phyloP scores from a whole-genome alignment of 768 basidiomycete species.

The Termitomyces sp. region DNA sequence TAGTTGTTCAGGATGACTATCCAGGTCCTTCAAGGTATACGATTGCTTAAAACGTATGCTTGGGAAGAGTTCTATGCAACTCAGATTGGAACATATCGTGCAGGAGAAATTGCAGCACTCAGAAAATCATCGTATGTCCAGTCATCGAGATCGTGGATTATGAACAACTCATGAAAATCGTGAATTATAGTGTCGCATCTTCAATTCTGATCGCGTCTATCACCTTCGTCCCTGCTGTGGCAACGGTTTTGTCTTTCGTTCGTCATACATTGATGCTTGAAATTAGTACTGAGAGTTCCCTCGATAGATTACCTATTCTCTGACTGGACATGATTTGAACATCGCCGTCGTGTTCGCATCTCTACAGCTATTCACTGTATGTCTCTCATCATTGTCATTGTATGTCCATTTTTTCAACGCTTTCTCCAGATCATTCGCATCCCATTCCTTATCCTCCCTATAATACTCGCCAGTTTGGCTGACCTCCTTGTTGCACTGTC shows the following conservation, averaged over 20 bases:
- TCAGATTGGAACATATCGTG: slow-evolving; percentile 39
- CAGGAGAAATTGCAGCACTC: slow-evolving; percentile 38
- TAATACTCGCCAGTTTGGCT: slow-evolving; percentile 46
- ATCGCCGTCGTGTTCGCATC: slow-evolving; percentile 56
- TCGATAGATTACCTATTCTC: slow-evolving; percentile 57
- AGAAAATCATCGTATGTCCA: slow-evolving; percentile 35
- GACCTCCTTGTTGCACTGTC: slow-evolving; percentile 50
- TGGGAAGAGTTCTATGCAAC: slow-evolving; percentile 54
- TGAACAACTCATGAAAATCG: not conserved
- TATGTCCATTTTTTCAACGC: not conserved
- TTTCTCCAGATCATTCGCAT: slow-evolving; percentile 49
- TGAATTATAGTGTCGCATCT: slow-evolving; percentile 30
- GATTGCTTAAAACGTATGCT: slow-evolving; percentile 63
- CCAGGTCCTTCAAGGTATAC: slow-evolving; percentile 63
- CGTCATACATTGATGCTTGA: slow-evolving; percentile 17
- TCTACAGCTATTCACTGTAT: slow-evolving; percentile 58
- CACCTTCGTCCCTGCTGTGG: slow-evolving; percentile 50
- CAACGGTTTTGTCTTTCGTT: slow-evolving; percentile 52
- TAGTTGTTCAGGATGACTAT: not conserved
- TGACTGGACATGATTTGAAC: slow-evolving; percentile 54
- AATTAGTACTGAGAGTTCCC: not conserved
- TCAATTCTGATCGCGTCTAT: slow-evolving; percentile 42
- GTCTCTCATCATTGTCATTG: slow-evolving; percentile 9
- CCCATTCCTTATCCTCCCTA: slow-evolving; percentile 56
- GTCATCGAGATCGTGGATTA: not conserved